Evolutionary conservation across 331 rosid species (phyloP).

Genomic region (Pyrus hybrid): DNA sequence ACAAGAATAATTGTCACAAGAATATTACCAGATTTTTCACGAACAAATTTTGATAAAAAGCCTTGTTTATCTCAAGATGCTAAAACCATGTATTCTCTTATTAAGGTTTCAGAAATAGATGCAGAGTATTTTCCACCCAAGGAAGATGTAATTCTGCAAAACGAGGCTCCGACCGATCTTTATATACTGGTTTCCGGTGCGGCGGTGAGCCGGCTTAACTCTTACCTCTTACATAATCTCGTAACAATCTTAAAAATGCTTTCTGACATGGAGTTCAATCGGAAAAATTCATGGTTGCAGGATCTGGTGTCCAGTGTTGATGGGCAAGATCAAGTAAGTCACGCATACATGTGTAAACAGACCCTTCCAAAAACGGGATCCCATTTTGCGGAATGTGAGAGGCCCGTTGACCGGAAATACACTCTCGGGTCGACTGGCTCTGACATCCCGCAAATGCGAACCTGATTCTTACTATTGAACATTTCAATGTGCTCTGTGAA

Average conservation of each 20-base stretch:
- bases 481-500: background rate
- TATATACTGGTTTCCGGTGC: slow-evolving; percentile 66
- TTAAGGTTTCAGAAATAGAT: slow-evolving; percentile 68
- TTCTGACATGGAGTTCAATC: slow-evolving; percentile 12
- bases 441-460: background rate
- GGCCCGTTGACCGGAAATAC: background rate
- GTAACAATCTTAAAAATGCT: background rate
- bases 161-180: slow-evolving; percentile 61
- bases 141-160: slow-evolving; percentile 74
- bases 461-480: background rate
- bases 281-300: slow-evolving; percentile 36
- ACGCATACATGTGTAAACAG: background rate
- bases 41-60: no score
- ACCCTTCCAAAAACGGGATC: background rate
- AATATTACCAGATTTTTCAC: no score
- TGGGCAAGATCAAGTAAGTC: slow-evolving; percentile 57
- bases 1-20: no score
- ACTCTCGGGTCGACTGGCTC: background rate
- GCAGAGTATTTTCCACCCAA: slow-evolving; percentile 82
- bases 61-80: background rate
- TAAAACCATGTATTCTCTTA: background rate
- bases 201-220: slow-evolving; percentile 34
- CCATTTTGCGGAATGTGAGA: background rate
- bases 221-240: background rate
- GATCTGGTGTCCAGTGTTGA: slow-evolving; percentile 30